phyloP scores from a whole-genome alignment of 2,329 filamentous ascomycete genomes.

The Sclerotinia sclerotiorum region DNA sequence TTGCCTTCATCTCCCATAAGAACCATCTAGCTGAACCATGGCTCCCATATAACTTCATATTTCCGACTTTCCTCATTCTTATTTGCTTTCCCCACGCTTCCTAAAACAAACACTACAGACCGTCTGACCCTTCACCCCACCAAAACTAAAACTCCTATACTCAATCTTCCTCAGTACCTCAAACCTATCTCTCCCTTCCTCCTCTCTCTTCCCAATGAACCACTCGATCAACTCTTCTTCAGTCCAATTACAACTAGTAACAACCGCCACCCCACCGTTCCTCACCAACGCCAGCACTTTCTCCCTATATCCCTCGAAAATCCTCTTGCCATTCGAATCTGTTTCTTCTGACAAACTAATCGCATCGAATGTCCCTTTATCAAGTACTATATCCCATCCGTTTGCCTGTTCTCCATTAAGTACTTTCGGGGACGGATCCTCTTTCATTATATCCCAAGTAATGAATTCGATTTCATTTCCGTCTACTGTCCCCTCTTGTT shows the following conservation, averaged over 20 bases:
- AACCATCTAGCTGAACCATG: neutral
- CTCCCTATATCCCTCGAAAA: constrained; percentile 73
- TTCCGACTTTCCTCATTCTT: neutral
- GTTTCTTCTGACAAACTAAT: constrained; percentile 70
- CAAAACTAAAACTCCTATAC: constrained; percentile 87
- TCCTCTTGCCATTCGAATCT: constrained; percentile 54
- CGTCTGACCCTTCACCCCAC: constrained; percentile 81
- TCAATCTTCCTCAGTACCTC: constrained; percentile 66
- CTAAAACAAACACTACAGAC: constrained; percentile 85
- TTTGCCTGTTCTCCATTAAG: constrained; percentile 26
- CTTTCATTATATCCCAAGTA: constrained; percentile 51
- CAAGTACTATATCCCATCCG: constrained; percentile 88
- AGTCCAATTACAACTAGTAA: constrained; percentile 99
- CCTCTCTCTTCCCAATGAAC: constrained; percentile 61
- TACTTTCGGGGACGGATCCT: constrained; percentile 41
- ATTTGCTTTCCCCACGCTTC: constrained; percentile 39
- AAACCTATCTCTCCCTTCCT: constrained; percentile 30
- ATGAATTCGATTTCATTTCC: constrained; percentile 46
- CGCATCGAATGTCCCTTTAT: constrained; percentile 98
- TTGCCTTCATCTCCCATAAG: too few relatives aligned
- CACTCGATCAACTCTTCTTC: constrained; percentile 78
- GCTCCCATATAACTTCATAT: neutral
- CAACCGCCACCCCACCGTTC: constrained; percentile 69
- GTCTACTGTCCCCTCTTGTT: constrained; percentile 28
- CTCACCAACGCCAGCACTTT: constrained; percentile 69